Conservation (phyloP, 106 monocot species). For the Narthecium ossifragum region DNA sequence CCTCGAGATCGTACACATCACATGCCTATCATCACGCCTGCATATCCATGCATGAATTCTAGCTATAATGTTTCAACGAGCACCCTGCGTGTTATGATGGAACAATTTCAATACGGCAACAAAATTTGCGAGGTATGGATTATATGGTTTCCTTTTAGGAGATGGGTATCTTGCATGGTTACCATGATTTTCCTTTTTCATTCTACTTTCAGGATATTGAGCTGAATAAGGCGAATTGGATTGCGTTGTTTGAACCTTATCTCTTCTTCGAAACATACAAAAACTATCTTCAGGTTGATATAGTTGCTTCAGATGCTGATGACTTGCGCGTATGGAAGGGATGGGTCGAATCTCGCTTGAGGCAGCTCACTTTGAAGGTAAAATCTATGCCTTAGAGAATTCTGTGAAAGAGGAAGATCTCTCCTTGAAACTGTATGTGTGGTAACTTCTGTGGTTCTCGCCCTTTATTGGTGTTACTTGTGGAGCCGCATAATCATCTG, state of each 20-base stretch:
- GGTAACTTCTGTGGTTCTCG: no score
- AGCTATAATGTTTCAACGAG: constrained; percentile 98
- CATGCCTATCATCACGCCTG: constrained; percentile 99
- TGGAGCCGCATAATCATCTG: no score
- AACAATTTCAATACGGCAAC: constrained; percentile 86
- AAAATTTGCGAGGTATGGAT: constrained; percentile 68
- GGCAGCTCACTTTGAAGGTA: constrained; percentile 92
- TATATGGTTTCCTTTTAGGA: background rate
- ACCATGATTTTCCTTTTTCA: background rate
- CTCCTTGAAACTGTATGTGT: no score
- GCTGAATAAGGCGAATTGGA: constrained; percentile 64
- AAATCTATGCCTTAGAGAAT: no score
- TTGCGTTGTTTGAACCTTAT: constrained; percentile 75
- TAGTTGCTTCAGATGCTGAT: constrained; percentile 72
- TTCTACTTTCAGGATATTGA: constrained; percentile 64
- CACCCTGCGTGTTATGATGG: constrained; percentile 88
- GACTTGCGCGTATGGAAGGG: constrained; percentile 93
- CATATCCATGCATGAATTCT: constrained; percentile 99
- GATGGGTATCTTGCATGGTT: background rate
- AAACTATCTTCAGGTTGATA: constrained; percentile 93
- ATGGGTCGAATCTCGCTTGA: constrained; percentile 95
- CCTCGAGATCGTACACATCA: constrained; percentile 84
- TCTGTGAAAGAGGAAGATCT: no score
- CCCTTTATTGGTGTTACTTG: no score
- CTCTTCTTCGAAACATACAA: constrained; percentile 87